Evolutionary conservation across 177 flowering plant genomes (phyloP).

Genomic region (Vitis hybrid): DNA sequence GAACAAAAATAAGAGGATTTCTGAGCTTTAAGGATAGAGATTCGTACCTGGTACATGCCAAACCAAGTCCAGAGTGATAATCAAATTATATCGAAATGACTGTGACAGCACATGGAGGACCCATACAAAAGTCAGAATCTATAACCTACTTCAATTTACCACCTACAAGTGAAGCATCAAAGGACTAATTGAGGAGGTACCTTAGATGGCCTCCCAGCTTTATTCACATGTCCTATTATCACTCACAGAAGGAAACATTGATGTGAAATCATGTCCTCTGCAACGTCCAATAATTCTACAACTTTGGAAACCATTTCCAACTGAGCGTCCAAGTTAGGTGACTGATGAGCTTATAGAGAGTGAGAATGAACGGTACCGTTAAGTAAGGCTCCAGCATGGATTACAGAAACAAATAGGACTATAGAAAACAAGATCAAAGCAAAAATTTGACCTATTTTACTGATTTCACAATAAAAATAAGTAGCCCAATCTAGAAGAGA

Average conservation of each 20-base stretch:
- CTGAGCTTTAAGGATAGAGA: conserved; percentile 10
- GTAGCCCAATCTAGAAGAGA: too few relatives aligned
- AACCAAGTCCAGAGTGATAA: conserved; percentile 18
- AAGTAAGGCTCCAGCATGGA: too few relatives aligned
- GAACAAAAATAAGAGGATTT: conserved; percentile 3
- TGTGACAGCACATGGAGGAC: conserved; percentile 23
- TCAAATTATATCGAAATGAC: conserved; percentile 22
- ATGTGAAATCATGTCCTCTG: conserved; percentile 4
- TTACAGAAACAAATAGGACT: not conserved
- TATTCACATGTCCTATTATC: conserved; percentile 8
- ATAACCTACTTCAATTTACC: conserved; percentile 8
- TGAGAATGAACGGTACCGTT: too few relatives aligned
- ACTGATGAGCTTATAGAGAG: not conserved
- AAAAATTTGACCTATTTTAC: too few relatives aligned
- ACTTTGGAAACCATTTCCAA: not conserved
- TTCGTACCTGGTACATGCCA: conserved; percentile 13
- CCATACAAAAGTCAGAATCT: conserved; percentile 13
- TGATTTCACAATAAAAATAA: too few relatives aligned
- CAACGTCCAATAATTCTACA: not conserved
- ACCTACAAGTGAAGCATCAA: not conserved
- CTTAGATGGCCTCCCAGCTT: conserved; percentile 9
- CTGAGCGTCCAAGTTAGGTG: not conserved
- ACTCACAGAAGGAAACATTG: not conserved
- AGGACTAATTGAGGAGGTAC: conserved; percentile 16
- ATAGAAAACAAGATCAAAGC: too few relatives aligned